Percentiles rank a stretch among this genome's conserved stretches.
Evolutionary conservation across 208 protist species (phyloP).

Genomic region (Eutreptiella sp.): DNA sequence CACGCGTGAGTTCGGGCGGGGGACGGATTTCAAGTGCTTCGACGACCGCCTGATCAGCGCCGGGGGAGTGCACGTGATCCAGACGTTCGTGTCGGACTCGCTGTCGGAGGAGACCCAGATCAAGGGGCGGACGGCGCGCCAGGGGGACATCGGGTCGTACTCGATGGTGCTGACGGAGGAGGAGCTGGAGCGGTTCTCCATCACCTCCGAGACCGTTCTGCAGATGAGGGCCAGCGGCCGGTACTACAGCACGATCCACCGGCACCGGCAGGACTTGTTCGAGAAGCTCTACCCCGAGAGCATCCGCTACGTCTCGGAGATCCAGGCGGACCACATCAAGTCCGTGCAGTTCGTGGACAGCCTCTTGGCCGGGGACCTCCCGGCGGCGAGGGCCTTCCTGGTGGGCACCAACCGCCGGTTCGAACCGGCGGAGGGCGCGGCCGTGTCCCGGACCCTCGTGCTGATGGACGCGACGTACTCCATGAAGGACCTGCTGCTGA

Average conservation of each 20-base stretch:
- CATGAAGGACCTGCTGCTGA: conserved; percentile 16
- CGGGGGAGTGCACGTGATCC: conserved; percentile 32
- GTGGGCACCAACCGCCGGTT: neutral
- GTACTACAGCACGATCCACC: no score
- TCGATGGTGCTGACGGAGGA: conserved; percentile 21
- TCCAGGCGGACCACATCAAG: neutral
- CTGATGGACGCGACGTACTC: conserved; percentile 30
- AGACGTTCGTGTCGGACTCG: conserved; percentile 33
- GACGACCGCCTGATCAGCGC: conserved; percentile 8
- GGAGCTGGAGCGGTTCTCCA: conserved; percentile 14
- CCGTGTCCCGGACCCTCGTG: conserved; percentile 7
- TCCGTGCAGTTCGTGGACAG: neutral
- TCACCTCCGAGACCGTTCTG: neutral
- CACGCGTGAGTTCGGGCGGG: conserved; percentile 26
- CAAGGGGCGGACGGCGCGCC: conserved; percentile 30
- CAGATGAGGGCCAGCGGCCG: neutral
- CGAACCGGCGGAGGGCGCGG: no score
- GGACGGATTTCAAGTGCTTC: conserved; percentile 29
- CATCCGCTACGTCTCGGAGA: no score
- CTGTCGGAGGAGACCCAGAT: conserved; percentile 36
- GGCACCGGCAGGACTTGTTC: no score
- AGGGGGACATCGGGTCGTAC: conserved; percentile 30
- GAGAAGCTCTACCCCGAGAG: no score
- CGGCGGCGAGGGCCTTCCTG: neutral
- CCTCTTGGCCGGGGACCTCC: neutral